Conservation (phyloP, 805 yeast genomes). For the Nakazawaea ambrosiae region DNA sequence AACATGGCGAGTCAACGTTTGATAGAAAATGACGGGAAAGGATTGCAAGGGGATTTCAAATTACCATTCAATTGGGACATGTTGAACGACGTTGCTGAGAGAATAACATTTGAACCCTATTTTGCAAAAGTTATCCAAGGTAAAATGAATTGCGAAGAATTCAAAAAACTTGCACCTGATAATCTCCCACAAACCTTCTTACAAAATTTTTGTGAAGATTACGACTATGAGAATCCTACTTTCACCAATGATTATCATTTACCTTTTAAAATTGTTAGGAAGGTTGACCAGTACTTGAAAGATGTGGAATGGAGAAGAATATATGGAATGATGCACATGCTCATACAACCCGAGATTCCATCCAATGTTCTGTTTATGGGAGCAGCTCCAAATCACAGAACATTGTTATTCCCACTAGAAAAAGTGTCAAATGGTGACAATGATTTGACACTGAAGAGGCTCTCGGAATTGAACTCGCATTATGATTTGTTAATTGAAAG, state of each 20-base stretch:
- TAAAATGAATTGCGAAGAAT: constrained; percentile 1
- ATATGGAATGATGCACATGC: constrained; percentile 3
- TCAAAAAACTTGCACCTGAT: constrained; percentile 7
- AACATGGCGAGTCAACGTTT: constrained; percentile 1
- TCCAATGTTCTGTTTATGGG: constrained; percentile 8
- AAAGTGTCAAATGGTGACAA: constrained; percentile 7
- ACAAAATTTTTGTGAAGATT: constrained; percentile 7
- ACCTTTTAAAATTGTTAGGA: constrained; percentile 6
- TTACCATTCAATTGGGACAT: constrained; percentile 10
- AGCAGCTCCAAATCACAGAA: not conserved
- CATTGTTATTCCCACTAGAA: constrained; percentile 6
- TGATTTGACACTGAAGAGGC: constrained; percentile 4
- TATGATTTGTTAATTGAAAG: not conserved
- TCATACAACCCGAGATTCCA: constrained; percentile 4
- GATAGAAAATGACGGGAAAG: not conserved
- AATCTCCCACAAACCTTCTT: constrained; percentile 1
- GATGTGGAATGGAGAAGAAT: constrained; percentile 9
- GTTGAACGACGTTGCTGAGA: constrained; percentile 2
- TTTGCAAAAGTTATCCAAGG: not conserved
- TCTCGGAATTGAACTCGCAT: not conserved
- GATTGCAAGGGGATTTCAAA: constrained; percentile 3
- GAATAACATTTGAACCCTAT: not conserved
- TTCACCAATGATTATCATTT: constrained; percentile 6
- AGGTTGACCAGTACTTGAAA: constrained; percentile 6
- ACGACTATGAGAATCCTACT: constrained; percentile 2